Conservation (phyloP, 768 basidiomycete genomes). For the Calvatia gigantea region DNA sequence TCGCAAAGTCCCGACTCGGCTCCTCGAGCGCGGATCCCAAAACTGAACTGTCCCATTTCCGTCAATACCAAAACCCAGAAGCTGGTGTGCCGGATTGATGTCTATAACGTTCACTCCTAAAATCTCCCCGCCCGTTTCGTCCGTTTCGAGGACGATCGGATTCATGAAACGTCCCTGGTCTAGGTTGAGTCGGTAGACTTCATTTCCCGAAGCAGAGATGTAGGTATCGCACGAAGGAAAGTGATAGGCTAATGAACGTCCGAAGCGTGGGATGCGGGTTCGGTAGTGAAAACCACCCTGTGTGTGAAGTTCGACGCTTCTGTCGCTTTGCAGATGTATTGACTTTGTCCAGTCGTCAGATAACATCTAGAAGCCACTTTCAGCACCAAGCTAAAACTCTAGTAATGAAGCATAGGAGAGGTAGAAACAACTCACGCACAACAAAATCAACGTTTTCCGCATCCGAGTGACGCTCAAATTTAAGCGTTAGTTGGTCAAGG, state of each 20-base stretch:
- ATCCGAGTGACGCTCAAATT: conserved; percentile 95
- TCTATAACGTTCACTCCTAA: conserved; percentile 89
- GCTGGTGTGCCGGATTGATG: conserved; percentile 89
- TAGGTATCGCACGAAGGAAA: conserved; percentile 91
- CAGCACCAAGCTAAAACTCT: neutral
- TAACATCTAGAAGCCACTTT: conserved; percentile 57
- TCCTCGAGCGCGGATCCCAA: conserved; percentile 90
- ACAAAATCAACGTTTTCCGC: conserved; percentile 97
- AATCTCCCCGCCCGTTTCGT: conserved; percentile 50
- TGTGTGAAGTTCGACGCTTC: conserved; percentile 92
- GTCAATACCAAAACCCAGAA: conserved; percentile 87
- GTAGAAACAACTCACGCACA: conserved; percentile 62
- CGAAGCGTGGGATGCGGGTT: conserved; percentile 92
- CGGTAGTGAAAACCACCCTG: conserved; percentile 92
- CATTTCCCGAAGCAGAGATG: conserved; percentile 77
- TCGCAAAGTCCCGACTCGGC: conserved; percentile 64
- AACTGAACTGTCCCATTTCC: conserved; percentile 87
- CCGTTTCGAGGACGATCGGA: conserved; percentile 60
- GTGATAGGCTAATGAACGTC: conserved; percentile 89
- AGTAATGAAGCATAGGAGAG: neutral
- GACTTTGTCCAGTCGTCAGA: conserved; percentile 99
- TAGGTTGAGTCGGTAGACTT: conserved; percentile 91
- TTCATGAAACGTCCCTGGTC: conserved; percentile 92
- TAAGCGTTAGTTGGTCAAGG: conserved; percentile 84
- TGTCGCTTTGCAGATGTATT: conserved; percentile 93